Percentiles rank a stretch among this genome's conserved stretches.
phyloP scores from a whole-genome alignment of 768 basidiomycete genomes.

The Termitomyces eurrhizus region DNA sequence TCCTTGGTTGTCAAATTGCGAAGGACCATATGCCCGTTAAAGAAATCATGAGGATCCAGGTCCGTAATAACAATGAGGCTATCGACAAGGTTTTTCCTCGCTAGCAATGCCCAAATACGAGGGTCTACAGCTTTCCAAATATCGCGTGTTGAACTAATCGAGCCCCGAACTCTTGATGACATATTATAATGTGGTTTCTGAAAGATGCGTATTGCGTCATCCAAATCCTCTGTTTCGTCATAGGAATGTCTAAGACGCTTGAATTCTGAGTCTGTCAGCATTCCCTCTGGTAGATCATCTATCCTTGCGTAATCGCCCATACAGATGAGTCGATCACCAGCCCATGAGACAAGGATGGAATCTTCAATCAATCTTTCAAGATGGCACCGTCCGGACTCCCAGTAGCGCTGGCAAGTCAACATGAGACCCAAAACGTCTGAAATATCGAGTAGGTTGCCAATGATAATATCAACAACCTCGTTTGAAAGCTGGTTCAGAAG shows the following conservation, averaged over 20 bases:
- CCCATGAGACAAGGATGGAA: background rate
- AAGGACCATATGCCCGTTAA: background rate
- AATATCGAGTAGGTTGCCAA: background rate
- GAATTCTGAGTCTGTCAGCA: background rate
- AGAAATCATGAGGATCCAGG: background rate
- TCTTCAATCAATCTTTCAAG: background rate
- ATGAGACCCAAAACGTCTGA: background rate
- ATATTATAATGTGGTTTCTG: too few species aligned
- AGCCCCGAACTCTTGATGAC: too few species aligned
- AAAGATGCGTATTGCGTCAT: too few species aligned
- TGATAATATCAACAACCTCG: background rate
- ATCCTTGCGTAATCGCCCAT: background rate
- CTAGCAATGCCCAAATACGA: too few species aligned
- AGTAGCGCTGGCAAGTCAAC: background rate
- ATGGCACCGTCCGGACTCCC: background rate
- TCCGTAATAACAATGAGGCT: background rate
- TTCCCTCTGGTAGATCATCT: background rate
- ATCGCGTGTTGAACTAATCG: too few species aligned
- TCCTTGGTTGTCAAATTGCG: background rate
- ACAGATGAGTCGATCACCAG: background rate
- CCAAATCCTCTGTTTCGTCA: background rate
- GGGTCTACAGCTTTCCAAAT: too few species aligned
- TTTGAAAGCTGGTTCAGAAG: background rate
- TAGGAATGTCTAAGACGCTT: background rate
- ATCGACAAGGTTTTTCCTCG: too few species aligned